Evolutionary conservation across 1,284 basidiomycete species (phyloP), one percentile per base, ranked within the genome.

Genomic region (Cystobasidium pallidum): DNA sequence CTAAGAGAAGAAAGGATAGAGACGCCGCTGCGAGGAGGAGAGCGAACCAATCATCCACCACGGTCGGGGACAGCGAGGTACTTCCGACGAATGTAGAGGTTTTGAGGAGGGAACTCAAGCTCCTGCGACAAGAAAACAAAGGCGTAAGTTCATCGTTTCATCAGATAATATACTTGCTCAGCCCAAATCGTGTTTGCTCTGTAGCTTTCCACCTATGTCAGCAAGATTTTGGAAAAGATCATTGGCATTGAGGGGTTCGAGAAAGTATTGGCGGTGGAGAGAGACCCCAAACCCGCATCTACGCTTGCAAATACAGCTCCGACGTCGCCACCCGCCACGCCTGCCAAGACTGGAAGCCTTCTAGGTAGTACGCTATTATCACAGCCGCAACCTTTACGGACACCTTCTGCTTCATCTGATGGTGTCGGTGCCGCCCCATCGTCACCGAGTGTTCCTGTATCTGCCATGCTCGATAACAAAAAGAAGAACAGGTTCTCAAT

Each of bases 181-280:
- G 13, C n/a, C n/a, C 36, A 39, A 39, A 39, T 13, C 36, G n/a
- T n/a, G n/a, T 39, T 7, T 39, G 36, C 36, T 39, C 6, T 39
- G n/a, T 45, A 71, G 24, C 75, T 79, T n/a, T 75, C 78, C 19
- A 77, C 78, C 15, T 79, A 79, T 65, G 75, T 78, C 24, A 73
- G 72, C 34, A 79, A 78, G 72, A 79, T 79, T n/a, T 70, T 79
- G 45, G 78, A 79, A 59, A 76, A 76, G 26, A 75, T 79, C 43
- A 77, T 77, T 63, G 72, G 67, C n/a, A 76, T 76, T 54, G 78
- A 79, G 67, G 78, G 78, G 7, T 79, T 78, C 55, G 78, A 79
- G 28, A 79, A 78, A 57, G 76, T 78, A 19, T 70, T 78, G 61
- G 75, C 77, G 4, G 76, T 76, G 67, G 76, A 78, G 66, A 76